Percentiles rank a stretch among this genome's conserved stretches.
Evolutionary conservation across 805 yeast species (phyloP).

Genomic region (Pachysolen tannophilus): DNA sequence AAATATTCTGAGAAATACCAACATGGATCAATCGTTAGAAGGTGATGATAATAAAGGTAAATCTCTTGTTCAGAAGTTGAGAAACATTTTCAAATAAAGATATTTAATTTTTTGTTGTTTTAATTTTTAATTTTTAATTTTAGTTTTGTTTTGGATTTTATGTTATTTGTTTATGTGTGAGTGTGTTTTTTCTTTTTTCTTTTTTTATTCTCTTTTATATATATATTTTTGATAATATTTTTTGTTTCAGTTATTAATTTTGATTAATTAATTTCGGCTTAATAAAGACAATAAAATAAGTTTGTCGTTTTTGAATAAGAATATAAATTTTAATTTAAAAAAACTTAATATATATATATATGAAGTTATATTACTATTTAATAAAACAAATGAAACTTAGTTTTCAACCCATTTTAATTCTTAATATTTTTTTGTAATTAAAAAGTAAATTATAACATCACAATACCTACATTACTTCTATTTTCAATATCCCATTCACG

Average conservation of each 20-base stretch:
- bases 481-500: conserved; percentile 43
- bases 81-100: conserved; percentile 5
- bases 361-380: no score
- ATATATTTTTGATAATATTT: neutral
- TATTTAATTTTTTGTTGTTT: no score
- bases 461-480: conserved; percentile 85
- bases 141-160: neutral
- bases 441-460: conserved; percentile 46
- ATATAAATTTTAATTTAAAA: no score
- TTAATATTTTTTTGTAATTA: neutral
- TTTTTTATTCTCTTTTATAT: neutral
- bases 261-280: neutral
- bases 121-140: no score
- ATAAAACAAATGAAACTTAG: no score
- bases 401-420: no score
- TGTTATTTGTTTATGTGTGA: neutral
- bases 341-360: no score
- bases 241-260: neutral
- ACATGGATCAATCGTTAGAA: conserved; percentile 30
- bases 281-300: no score
- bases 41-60: conserved; percentile 17
- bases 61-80: conserved; percentile 5
- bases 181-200: neutral
- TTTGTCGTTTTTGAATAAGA: no score
- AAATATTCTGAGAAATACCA: conserved; percentile 35